Evolutionary conservation across 129 eudicot species (phyloP).

Genomic region (Oenanthe sinensis): DNA sequence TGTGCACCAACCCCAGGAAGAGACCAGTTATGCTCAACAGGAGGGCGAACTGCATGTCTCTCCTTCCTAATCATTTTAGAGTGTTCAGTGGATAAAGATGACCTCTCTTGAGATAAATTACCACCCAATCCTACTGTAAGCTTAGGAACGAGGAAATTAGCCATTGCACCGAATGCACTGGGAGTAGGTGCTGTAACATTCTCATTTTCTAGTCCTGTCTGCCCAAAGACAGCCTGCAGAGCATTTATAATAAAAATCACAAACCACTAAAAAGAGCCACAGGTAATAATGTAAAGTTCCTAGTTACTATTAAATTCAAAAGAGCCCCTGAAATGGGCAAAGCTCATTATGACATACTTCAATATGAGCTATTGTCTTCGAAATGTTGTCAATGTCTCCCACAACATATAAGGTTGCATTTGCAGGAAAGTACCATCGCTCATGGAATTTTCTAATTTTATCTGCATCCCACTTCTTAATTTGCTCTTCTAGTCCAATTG

Average conservation of each 20-base stretch:
- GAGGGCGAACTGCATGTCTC: slow-evolving; percentile 94
- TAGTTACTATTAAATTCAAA: too few species aligned
- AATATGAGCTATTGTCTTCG: slow-evolving; percentile 65
- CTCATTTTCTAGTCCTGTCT: slow-evolving; percentile 55
- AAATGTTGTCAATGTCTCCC: slow-evolving; percentile 80
- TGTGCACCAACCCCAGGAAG: slow-evolving; percentile 47
- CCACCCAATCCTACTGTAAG: slow-evolving; percentile 72
- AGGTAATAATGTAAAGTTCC: not conserved
- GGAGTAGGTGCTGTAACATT: slow-evolving; percentile 48
- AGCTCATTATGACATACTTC: slow-evolving; percentile 46
- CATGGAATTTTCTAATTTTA: slow-evolving; percentile 91
- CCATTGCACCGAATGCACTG: slow-evolving; percentile 96
- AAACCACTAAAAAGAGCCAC: not conserved
- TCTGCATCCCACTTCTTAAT: slow-evolving; percentile 99
- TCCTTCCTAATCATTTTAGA: slow-evolving; percentile 51
- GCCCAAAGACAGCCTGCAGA: slow-evolving; percentile 86
- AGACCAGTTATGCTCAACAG: slow-evolving; percentile 93
- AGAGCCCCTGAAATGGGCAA: not conserved
- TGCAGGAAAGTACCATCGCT: slow-evolving; percentile 98
- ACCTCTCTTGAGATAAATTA: slow-evolving; percentile 57
- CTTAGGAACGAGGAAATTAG: slow-evolving; percentile 94
- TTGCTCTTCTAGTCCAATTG: slow-evolving; percentile 95
- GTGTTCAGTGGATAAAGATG: slow-evolving; percentile 47
- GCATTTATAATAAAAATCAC: not conserved
- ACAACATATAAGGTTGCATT: slow-evolving; percentile 87